Conservation (phyloP, 331 rosid genomes). For the Phaseolus coccineus region DNA sequence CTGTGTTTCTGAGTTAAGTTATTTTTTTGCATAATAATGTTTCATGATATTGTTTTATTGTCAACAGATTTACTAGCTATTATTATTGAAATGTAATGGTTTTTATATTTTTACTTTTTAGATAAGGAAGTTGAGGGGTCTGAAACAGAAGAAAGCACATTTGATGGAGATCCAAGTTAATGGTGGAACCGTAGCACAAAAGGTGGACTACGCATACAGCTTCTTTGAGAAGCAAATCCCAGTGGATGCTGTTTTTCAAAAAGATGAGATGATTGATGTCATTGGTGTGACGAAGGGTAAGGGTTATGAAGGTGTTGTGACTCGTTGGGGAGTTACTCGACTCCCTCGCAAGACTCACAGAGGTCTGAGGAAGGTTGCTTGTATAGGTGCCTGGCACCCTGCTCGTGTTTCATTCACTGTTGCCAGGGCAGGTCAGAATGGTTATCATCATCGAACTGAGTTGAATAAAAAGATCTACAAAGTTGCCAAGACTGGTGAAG, state of each 20-base stretch:
- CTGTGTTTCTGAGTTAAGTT: too few species aligned
- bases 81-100: background rate
- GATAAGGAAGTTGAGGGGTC: constrained; percentile 86
- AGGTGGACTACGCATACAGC: constrained; percentile 68
- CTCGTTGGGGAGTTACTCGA: constrained; percentile 83
- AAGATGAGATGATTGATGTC: constrained; percentile 79
- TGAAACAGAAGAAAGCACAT: constrained; percentile 94
- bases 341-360: constrained; percentile 85
- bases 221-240: constrained; percentile 78
- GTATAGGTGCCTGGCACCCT: constrained; percentile 96
- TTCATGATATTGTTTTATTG: background rate
- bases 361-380: constrained; percentile 84
- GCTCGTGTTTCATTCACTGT: constrained; percentile 85
- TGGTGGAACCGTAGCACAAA: constrained; percentile 67
- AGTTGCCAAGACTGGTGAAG: constrained; percentile 69
- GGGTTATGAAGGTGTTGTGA: constrained; percentile 87
- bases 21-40: background rate
- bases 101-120: constrained; percentile 32
- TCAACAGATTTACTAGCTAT: background rate
- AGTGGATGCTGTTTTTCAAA: constrained; percentile 71
- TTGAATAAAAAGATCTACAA: constrained; percentile 79
- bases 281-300: constrained; percentile 84
- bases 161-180: constrained; percentile 89
- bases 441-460: constrained; percentile 88
- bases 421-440: constrained; percentile 94